Evolutionary conservation across 768 basidiomycete genomes (phyloP).

Genomic region (Boletus reticulatus): DNA sequence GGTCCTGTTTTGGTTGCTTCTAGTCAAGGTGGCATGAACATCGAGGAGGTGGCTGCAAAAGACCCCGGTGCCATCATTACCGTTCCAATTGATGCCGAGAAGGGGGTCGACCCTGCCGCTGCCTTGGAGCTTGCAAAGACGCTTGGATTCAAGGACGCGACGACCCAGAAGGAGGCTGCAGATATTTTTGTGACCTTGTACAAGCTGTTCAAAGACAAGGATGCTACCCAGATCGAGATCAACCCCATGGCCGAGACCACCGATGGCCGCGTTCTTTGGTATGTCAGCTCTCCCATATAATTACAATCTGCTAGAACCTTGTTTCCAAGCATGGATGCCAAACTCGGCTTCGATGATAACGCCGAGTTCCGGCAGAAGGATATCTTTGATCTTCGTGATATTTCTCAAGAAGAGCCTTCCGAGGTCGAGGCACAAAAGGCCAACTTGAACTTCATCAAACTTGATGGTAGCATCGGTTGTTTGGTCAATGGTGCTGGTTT

Average conservation of each 20-base stretch:
- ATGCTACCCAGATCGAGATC: slow-evolving; percentile 99
- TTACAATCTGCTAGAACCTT: not conserved
- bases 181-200: slow-evolving; percentile 93
- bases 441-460: slow-evolving; percentile 97
- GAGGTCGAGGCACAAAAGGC: slow-evolving; percentile 98
- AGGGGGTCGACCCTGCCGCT: slow-evolving; percentile 69
- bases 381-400: slow-evolving; percentile 84
- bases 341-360: slow-evolving; percentile 99
- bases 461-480: slow-evolving; percentile 96
- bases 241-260: slow-evolving; percentile 93
- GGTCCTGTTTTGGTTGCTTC: slow-evolving; percentile 94
- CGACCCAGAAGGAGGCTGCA: slow-evolving; percentile 80
- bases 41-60: slow-evolving; percentile 97
- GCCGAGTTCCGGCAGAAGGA: slow-evolving; percentile 97
- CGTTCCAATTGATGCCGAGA: slow-evolving; percentile 82
- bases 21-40: slow-evolving; percentile 98
- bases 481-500: slow-evolving; percentile 98
- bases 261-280: slow-evolving; percentile 94
- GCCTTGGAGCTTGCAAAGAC: slow-evolving; percentile 82
- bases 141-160: slow-evolving; percentile 79
- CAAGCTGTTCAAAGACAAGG: slow-evolving; percentile 97
- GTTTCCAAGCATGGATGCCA: slow-evolving; percentile 90
- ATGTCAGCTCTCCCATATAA: slow-evolving; percentile 21
- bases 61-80: slow-evolving; percentile 95
- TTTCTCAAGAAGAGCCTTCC: slow-evolving; percentile 93